These are phyloP conservation scores for Tuber umbilicatum DNA, from an alignment of 495 filamentous ascomycete species.

Conservation along the genomic window DNA sequence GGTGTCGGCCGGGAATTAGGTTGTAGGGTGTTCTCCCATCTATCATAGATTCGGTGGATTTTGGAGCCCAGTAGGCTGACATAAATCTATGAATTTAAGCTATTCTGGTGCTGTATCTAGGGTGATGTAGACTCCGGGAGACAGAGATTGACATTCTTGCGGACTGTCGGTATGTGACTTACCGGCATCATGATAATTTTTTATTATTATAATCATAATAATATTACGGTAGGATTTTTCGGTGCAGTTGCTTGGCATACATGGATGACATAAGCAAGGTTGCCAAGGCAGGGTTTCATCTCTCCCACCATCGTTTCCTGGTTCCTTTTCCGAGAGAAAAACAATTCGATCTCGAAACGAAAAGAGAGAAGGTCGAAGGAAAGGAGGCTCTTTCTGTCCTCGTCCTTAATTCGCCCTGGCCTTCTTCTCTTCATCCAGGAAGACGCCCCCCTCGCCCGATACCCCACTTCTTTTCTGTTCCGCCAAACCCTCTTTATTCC, in stretches of 20 bases:
- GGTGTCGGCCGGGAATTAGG: background rate
- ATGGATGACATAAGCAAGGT: background rate
- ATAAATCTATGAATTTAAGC: background rate
- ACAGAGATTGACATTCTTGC: background rate
- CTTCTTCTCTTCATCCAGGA: conserved; percentile 1
- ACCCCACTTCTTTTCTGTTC: background rate
- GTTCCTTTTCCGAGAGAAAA: conserved; percentile 10
- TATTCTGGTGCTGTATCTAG: background rate
- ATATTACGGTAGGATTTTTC: too few relatives aligned
- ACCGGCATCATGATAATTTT: too few relatives aligned
- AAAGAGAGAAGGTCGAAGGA: conserved; percentile 2
- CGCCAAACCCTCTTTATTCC: background rate
- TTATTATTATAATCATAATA: too few relatives aligned
- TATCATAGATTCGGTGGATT: background rate
- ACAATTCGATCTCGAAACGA: conserved; percentile 11
- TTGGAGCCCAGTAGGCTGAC: background rate
- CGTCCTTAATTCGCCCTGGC: background rate
- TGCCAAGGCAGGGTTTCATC: background rate
- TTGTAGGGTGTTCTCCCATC: background rate
- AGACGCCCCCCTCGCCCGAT: background rate
- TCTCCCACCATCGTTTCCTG: background rate
- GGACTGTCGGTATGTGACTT: background rate
- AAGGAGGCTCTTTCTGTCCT: conserved; percentile 4
- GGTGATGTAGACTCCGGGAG: background rate
- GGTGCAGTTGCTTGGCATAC: background rate